Evolutionary conservation across 1,284 basidiomycete genomes (phyloP).

Genomic region (Bondarzewia mesenterica): DNA sequence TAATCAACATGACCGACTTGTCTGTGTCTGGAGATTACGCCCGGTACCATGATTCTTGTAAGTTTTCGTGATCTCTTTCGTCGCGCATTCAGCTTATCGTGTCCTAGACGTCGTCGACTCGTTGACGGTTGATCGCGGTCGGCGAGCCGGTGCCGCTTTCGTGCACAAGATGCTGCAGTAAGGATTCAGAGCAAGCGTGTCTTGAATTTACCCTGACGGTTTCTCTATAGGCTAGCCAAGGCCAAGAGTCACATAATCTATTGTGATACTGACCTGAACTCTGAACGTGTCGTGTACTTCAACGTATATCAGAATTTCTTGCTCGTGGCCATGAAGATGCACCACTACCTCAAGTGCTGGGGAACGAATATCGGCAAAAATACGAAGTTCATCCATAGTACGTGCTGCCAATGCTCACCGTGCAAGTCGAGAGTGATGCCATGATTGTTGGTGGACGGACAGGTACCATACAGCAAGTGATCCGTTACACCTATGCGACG

Average conservation of each 20-base stretch:
- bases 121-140: conserved; percentile 56
- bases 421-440: conserved; percentile 1
- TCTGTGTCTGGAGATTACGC: conserved; percentile 73
- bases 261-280: conserved; percentile 72
- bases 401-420: conserved; percentile 16
- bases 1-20: conserved; percentile 68
- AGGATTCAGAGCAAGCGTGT: conserved; percentile 22
- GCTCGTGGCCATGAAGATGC: conserved; percentile 85
- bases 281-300: conserved; percentile 49
- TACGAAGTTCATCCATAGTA: conserved; percentile 45
- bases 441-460: conserved; percentile 25
- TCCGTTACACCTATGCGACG: conserved; percentile 46
- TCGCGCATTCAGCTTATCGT: neutral
- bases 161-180: conserved; percentile 64
- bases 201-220: neutral
- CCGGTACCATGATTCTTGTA: conserved; percentile 54
- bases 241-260: conserved; percentile 67
- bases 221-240: conserved; percentile 47
- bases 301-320: conserved; percentile 88
- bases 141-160: conserved; percentile 50
- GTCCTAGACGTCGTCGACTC: conserved; percentile 49
- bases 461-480: conserved; percentile 51
- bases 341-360: conserved; percentile 69
- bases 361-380: conserved; percentile 36
- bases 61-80: conserved; percentile 16